Base-by-base conservation (phyloP, 169 alveolate genomes). In the Plasmodium vinckei region DNA sequence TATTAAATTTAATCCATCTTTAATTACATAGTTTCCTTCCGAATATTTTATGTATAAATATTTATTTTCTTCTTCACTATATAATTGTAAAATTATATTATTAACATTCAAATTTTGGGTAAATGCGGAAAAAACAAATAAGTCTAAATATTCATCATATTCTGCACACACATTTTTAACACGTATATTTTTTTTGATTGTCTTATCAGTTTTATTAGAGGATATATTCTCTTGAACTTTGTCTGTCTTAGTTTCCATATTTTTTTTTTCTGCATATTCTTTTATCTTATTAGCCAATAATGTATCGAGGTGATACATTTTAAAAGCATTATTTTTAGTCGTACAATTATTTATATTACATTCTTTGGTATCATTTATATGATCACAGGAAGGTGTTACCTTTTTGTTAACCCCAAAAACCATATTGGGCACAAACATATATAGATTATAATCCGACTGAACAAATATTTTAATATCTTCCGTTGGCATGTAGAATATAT, bases 391-490 rank as follows among this genome's bases (percentile, higher is more conserved):
- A 17, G 9, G 7, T 12, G 9, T 10, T 23, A 5, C 3, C n/a
- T 44, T 2, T 17, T 46, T 39, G 5, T 33, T 33, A 33, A 33
- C 7, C 13, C 82, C 90, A 67, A 82, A 82, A 59, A 21, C 9
- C 90, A 82, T 82, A 39, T n/a, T 82, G 9, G 90, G 67, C 13
- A 70, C 67, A 61, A 82, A 82, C 17, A 82, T 44, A 33, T 82
- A 82, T 23, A 82, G 67, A 27, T 82, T 82, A 44, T 82, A 82
- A 47, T 82, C 56, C 1, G 84, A 53, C 65, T 82, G 79, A 15
- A 82, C 71, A 12, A 65, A 67, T 19, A 82, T 25, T 70, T 82
- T 82, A 25, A 82, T 70, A 47, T 25, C 61, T 23, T 79, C 39
- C 39, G 67, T 39, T 7, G 90, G 90, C n/a, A 82, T 67, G 17